Percentiles rank a stretch among this genome's conserved stretches.
These are phyloP conservation scores for Aspergillus sp. DNA, from an alignment of 2,329 filamentous ascomycete genomes.

Conservation along the genomic window DNA sequence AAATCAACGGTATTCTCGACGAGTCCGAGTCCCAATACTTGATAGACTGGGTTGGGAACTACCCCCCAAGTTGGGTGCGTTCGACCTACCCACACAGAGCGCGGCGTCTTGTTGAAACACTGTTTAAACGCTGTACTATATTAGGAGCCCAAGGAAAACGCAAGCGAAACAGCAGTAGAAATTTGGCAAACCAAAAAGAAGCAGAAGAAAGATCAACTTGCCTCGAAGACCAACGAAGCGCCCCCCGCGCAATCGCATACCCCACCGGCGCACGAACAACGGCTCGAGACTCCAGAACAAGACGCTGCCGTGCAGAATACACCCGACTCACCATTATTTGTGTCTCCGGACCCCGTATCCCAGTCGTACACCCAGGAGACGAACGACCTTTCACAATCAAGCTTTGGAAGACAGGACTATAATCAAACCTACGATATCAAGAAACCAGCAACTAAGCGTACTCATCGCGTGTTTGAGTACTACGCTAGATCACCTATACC, in stretches of 20 bases:
- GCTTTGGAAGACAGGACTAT: neutral
- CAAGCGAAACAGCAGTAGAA: constrained; percentile 34
- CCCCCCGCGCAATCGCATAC: constrained; percentile 5
- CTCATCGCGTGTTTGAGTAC: constrained; percentile 21
- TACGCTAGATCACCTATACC: constrained; percentile 20
- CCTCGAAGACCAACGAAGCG: constrained; percentile 12
- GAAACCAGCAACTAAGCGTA: neutral
- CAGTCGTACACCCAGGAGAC: constrained; percentile 6
- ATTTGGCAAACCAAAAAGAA: constrained; percentile 33
- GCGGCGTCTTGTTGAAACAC: neutral
- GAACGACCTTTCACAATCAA: neutral
- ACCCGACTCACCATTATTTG: constrained; percentile 26
- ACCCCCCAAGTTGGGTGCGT: constrained; percentile 45
- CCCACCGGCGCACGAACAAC: neutral
- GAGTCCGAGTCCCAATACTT: constrained; percentile 42
- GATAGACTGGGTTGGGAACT: constrained; percentile 45
- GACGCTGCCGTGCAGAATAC: neutral
- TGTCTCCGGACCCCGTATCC: constrained; percentile 16
- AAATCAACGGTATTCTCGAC: constrained; percentile 42
- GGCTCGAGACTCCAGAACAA: constrained; percentile 5
- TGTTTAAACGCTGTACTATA: constrained; percentile 14
- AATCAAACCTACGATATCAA: neutral
- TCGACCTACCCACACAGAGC: neutral
- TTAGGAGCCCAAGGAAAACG: constrained; percentile 43
- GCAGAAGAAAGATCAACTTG: constrained; percentile 13